phyloP scores from a whole-genome alignment of 306 rosid species.

The Albizia julibrissin region DNA sequence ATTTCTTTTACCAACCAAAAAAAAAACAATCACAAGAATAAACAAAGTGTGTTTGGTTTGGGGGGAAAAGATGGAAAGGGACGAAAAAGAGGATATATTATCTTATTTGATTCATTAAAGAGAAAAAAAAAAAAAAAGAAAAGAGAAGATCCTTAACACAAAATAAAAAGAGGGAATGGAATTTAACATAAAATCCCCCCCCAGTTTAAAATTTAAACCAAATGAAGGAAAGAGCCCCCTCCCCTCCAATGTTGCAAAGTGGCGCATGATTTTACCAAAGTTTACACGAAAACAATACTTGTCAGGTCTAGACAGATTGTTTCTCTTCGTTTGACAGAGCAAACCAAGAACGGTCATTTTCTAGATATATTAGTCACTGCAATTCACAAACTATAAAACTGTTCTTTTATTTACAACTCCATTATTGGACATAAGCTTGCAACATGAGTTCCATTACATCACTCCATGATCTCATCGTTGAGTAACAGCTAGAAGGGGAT shows the following conservation, averaged over 20 bases:
- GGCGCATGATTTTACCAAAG: not conserved
- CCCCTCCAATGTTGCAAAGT: not conserved
- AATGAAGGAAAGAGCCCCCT: too few relatives aligned
- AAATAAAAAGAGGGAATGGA: too few relatives aligned
- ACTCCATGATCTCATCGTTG: conserved; percentile 30
- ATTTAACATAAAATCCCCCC: too few relatives aligned
- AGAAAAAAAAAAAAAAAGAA: too few relatives aligned
- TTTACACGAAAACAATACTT: not conserved
- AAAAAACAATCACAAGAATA: not conserved
- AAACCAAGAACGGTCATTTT: not conserved
- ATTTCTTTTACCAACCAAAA: not conserved
- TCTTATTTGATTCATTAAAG: too few relatives aligned
- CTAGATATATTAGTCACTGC: not conserved
- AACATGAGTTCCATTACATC: conserved; percentile 13
- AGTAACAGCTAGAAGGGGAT: conserved; percentile 38
- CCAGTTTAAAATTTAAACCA: too few relatives aligned
- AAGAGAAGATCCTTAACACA: too few relatives aligned
- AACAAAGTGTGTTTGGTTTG: too few relatives aligned
- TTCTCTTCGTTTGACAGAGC: not conserved
- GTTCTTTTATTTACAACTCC: conserved; percentile 13
- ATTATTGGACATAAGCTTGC: not conserved
- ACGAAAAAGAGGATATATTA: too few relatives aligned
- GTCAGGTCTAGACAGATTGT: not conserved
- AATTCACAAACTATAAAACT: conserved; percentile 5
- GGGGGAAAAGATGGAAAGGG: too few relatives aligned